Base-by-base conservation (phyloP, 2,329 filamentous ascomycete genomes). In the Trichoderma simmonsii region DNA sequence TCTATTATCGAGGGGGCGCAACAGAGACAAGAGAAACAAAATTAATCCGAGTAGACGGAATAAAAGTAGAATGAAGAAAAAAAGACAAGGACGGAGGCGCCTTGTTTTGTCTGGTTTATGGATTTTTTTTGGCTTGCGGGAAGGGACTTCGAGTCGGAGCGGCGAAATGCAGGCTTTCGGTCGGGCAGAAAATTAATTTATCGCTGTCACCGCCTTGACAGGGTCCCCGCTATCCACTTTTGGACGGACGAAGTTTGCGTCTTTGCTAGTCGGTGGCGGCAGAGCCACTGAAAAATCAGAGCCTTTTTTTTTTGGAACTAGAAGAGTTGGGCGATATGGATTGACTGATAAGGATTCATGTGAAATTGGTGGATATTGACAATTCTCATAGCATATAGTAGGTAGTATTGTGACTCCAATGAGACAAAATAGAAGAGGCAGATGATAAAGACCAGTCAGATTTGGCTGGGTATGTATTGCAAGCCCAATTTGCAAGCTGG, bases 121-220 rank as follows among this genome's bases (percentile, higher is more conserved):
- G 4, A 21, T 59, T 68, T 60, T 69, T 36, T 61, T 59, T 60
- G 65, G 56, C 65, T 34, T 62, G 66, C 56, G 39, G 36, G 65
- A 34, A 62, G 60, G 24, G 34, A 43, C 26, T 68, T 68, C 28
- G 39, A 69, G 57, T 61, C 39, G 56, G 39, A 66, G 57, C 67
- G 67, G 67, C 67, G 32, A 34, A n/a, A 32, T 26, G 71, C 74
- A 74, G 73, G 73, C 76, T 75, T 63, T 62, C 76, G 73, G 75
- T 76, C 75, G 77, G 77, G 77, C 77, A 78, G 77, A 79, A 79
- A 79, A 78, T 74, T 75, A 73, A 76, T 75, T 75, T 64, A 74
- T 72, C 68, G 61, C 71, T 72, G 77, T 77, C 77, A 79, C 77
- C 77, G 77, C 77, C 77, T 73, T 71, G 70, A 57, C 28, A 36